These are phyloP conservation scores for Coelastrella sp. DNA, from an alignment of 139 green algal species.

Conservation along the genomic window DNA sequence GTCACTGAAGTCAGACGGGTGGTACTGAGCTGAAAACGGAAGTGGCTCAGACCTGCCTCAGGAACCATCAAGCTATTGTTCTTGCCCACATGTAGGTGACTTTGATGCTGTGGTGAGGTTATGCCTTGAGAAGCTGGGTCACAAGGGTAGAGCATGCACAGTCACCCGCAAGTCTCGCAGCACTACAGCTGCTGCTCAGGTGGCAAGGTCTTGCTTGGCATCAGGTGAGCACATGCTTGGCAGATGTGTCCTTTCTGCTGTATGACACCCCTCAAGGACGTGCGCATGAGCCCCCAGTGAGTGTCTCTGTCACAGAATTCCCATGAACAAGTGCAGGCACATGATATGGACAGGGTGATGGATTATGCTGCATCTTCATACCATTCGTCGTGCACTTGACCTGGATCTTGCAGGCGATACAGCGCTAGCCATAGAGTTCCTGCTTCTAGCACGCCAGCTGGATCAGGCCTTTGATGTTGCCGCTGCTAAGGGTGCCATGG, in stretches of 20 bases:
- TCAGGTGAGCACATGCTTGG: no score
- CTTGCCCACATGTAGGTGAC: constrained; percentile 66
- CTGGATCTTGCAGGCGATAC: constrained; percentile 3
- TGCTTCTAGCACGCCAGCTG: constrained; percentile 70
- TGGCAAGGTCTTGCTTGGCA: constrained; percentile 68
- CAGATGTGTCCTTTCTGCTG: no score
- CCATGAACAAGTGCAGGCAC: no score
- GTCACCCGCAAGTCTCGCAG: constrained; percentile 71
- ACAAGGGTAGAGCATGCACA: constrained; percentile 72
- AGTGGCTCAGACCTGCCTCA: neutral
- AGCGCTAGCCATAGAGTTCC: constrained; percentile 74
- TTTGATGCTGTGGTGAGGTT: constrained; percentile 74
- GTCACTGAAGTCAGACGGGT: no score
- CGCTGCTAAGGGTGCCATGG: constrained; percentile 62
- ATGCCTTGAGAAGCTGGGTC: constrained; percentile 73
- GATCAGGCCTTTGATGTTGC: constrained; percentile 84
- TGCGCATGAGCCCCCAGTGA: no score
- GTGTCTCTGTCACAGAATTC: no score
- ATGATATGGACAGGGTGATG: no score
- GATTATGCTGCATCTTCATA: no score
- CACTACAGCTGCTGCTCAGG: constrained; percentile 59
- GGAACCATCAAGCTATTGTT: neutral
- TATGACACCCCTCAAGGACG: no score
- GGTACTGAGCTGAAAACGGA: no score
- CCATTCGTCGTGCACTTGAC: no score